phyloP scores from a whole-genome alignment of 495 filamentous ascomycete species.

The Tuber aestivum region DNA sequence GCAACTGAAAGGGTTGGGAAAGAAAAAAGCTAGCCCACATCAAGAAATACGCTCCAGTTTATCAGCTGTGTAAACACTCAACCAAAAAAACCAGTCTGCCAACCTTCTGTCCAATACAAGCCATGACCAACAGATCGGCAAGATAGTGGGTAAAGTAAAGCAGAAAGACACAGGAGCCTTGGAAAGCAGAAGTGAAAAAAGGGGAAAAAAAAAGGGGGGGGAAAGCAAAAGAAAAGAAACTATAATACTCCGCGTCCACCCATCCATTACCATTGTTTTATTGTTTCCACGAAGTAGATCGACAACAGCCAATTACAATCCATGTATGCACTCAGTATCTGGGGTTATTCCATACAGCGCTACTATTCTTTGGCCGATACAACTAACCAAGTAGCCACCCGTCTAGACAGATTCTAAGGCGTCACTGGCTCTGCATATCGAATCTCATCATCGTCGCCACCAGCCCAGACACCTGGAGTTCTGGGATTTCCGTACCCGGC shows the following conservation, averaged over 20 bases:
- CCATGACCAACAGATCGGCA: neutral
- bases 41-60: neutral
- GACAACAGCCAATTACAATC: neutral
- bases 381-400: neutral
- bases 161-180: neutral
- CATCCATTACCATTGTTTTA: neutral
- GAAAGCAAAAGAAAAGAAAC: neutral
- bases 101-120: neutral
- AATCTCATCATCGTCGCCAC: constrained; percentile 51
- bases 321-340: neutral
- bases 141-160: neutral
- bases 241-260: neutral
- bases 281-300: neutral
- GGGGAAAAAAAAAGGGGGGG: neutral
- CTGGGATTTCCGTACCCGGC: constrained; percentile 61
- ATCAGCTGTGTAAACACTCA: neutral
- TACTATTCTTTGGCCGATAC: neutral
- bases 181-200: neutral
- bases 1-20: neutral
- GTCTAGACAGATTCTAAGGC: constrained; percentile 6
- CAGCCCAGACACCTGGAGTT: constrained; percentile 65
- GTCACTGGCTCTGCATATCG: constrained; percentile 32
- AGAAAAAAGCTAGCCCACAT: neutral
- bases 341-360: neutral
- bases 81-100: neutral